A percentile compares a stretch with the other conserved stretches of the same genome.
phyloP scores from a whole-genome alignment of 306 rosid genomes.

The Citrullus colocynthis region DNA sequence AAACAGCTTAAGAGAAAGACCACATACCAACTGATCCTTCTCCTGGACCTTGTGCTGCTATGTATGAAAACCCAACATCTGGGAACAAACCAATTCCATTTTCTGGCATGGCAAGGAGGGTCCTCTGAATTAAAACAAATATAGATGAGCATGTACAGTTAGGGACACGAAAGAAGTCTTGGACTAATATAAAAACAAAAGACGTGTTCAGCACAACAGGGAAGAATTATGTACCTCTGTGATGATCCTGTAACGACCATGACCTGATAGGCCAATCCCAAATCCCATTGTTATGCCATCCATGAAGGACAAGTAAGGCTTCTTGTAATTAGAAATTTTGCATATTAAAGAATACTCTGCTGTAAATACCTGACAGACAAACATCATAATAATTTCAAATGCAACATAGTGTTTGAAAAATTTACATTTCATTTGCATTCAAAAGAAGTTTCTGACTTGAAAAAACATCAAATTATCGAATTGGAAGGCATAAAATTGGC shows the following conservation, averaged over 20 bases:
- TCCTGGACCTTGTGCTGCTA: constrained; percentile 95
- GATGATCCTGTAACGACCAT: constrained; percentile 77
- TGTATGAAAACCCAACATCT: constrained; percentile 85
- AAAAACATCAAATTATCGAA: neutral
- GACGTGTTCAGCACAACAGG: constrained; percentile 3
- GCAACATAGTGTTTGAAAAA: neutral
- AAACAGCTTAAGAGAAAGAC: neutral
- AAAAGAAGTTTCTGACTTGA: neutral
- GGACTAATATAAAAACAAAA: neutral
- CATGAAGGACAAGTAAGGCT: constrained; percentile 89
- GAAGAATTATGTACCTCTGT: constrained; percentile 57
- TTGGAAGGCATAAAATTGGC: neutral
- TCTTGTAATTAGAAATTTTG: constrained; percentile 74
- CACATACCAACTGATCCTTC: constrained; percentile 79
- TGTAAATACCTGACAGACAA: constrained; percentile 56
- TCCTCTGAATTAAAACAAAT: constrained; percentile 42
- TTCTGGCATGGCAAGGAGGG: constrained; percentile 98
- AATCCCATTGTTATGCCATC: constrained; percentile 98
- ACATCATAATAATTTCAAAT: constrained; percentile 8
- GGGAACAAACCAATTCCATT: constrained; percentile 97
- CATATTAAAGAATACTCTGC: constrained; percentile 95
- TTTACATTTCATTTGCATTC: neutral
- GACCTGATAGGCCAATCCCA: constrained; percentile 95
- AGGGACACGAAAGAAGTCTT: neutral
- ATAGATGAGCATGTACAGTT: constrained; percentile 2